These are phyloP conservation scores for Incumbomyces delicatus DNA, from an alignment of 2,329 filamentous ascomycete genomes.

Conservation along the genomic window DNA sequence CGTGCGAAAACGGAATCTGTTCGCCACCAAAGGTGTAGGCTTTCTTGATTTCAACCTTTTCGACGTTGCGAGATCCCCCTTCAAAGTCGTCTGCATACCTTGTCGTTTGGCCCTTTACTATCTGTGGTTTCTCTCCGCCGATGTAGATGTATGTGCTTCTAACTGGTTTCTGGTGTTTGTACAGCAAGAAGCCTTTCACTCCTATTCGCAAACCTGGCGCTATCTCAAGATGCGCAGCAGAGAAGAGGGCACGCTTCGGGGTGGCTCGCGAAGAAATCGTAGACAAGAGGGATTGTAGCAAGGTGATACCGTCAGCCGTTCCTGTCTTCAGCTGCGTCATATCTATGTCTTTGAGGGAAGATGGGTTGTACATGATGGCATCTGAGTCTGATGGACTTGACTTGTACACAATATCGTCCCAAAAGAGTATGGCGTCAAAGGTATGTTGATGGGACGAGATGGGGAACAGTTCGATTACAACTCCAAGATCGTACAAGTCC, in stretches of 20 bases:
- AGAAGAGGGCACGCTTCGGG: slow-evolving; percentile 76
- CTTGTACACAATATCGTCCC: slow-evolving; percentile 93
- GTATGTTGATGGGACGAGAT: slow-evolving; percentile 61
- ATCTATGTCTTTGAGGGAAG: slow-evolving; percentile 27
- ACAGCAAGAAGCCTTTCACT: slow-evolving; percentile 82
- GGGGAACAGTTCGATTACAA: slow-evolving; percentile 85
- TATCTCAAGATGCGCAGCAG: slow-evolving; percentile 76
- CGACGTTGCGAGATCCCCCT: slow-evolving; percentile 64
- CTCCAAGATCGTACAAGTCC: slow-evolving; percentile 87
- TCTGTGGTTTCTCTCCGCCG: slow-evolving; percentile 73
- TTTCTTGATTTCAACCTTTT: slow-evolving; percentile 74
- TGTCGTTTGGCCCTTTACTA: slow-evolving; percentile 64
- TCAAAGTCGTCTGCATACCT: slow-evolving; percentile 52
- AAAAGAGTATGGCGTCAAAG: slow-evolving; percentile 81
- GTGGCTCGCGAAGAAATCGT: slow-evolving; percentile 87
- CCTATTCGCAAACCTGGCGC: slow-evolving; percentile 77
- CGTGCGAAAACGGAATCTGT: slow-evolving; percentile 72
- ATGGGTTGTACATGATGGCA: slow-evolving; percentile 44
- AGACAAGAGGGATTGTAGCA: slow-evolving; percentile 70
- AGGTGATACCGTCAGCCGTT: slow-evolving; percentile 63
- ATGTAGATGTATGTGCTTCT: slow-evolving; percentile 82
- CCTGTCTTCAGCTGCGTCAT: slow-evolving; percentile 48
- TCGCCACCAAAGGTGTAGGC: slow-evolving; percentile 95
- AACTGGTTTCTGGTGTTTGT: slow-evolving; percentile 73
- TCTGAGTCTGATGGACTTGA: slow-evolving; percentile 60